Evolutionary conservation across 73 alveolate species (phyloP), one percentile per base, ranked within the genome.

Genomic region (Symbiodinium natans): DNA sequence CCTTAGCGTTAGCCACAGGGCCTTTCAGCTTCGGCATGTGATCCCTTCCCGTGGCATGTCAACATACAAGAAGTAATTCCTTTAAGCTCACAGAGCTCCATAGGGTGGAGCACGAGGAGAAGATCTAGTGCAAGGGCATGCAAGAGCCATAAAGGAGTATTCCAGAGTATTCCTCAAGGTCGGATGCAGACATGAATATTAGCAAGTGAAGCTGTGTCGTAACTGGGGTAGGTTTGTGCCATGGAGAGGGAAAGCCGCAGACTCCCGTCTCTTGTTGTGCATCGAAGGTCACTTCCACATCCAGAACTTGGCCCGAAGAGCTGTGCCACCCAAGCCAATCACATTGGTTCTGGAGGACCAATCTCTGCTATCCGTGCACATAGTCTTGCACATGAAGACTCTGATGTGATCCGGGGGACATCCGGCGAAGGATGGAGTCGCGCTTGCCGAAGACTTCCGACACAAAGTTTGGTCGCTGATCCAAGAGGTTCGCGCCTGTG

Each of bases 231-330:
- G n/a, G n/a, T n/a, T n/a, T n/a, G n/a, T n/a, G n/a, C n/a, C n/a
- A n/a, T n/a, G n/a, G n/a, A n/a, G n/a, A n/a, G n/a, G n/a, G n/a
- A n/a, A n/a, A n/a, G n/a, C n/a, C n/a, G n/a, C n/a, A n/a, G n/a
- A n/a, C n/a, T n/a, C n/a, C n/a, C n/a, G n/a, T n/a, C n/a, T n/a
- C n/a, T n/a, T n/a, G n/a, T n/a, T n/a, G n/a, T n/a, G n/a, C n/a
- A n/a, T n/a, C n/a, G n/a, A 27, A 86, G 94, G 94, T 29, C 94
- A 86, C n/a, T 86, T 86, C 75, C 94, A 56, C 42, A 33, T 86
- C 41, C 94, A 86, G 41, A 52, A 34, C 34, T 23, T 86, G 84
- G 94, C 83, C 9, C 41, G 94, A 34, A 11, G 48, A 42, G 36
- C 80, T 29, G 48, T 31, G 4, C 13, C 59, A 2, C 94, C 19